These are phyloP conservation scores for Suhomyces maxii DNA, from an alignment of 1,139 yeast genomes.

Conservation along the genomic window DNA sequence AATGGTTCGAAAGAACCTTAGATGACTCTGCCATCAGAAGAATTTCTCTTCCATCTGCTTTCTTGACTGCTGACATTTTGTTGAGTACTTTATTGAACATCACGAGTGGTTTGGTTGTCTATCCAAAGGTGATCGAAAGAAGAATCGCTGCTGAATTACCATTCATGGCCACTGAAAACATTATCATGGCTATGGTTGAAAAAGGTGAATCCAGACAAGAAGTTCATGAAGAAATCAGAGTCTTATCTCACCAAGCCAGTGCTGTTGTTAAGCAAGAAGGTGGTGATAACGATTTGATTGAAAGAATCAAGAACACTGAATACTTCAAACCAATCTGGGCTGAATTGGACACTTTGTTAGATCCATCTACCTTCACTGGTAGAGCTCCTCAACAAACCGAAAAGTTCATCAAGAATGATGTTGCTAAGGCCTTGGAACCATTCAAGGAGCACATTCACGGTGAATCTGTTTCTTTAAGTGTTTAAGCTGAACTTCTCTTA, in stretches of 20 bases:
- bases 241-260: conserved; percentile 94
- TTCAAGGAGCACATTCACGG: conserved; percentile 58
- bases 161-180: conserved; percentile 99
- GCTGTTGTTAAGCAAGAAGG: conserved; percentile 98
- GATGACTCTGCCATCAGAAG: conserved; percentile 99
- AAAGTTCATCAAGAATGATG: conserved; percentile 84
- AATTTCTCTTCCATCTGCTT: conserved; percentile 94
- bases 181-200: conserved; percentile 99
- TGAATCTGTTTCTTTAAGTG: conserved; percentile 58
- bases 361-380: conserved; percentile 94
- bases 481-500: conserved; percentile 17
- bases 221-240: conserved; percentile 97
- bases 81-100: conserved; percentile 88
- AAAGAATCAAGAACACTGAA: conserved; percentile 73
- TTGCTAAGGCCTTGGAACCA: conserved; percentile 77
- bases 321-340: conserved; percentile 90
- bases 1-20: conserved; percentile 98
- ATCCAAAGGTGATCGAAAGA: conserved; percentile 97
- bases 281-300: conserved; percentile 96
- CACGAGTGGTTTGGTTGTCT: conserved; percentile 92
- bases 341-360: conserved; percentile 75
- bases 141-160: conserved; percentile 94
- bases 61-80: conserved; percentile 92
- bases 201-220: conserved; percentile 98
- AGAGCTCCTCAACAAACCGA: conserved; percentile 98